Evolutionary conservation across 306 rosid genomes (phyloP), one percentile per base, ranked within the genome.

Genomic region (Trichosanthes truncata): DNA sequence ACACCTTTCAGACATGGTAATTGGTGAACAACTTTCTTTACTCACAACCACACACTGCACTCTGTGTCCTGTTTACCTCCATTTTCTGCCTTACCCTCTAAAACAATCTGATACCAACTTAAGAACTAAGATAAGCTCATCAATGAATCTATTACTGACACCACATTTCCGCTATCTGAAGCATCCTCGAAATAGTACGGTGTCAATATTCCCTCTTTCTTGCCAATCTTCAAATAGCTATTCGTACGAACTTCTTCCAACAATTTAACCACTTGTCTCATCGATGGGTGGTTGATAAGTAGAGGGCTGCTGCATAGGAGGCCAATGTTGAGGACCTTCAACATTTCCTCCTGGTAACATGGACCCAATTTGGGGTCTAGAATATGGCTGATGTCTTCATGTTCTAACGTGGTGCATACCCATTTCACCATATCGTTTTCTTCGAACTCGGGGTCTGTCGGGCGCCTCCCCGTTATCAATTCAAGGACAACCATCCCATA

Each of bases 231-330:
- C 0, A 81, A 62, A 65, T 41, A 82, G 87, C 71, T 80, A 18
- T 84, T 87, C 40, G 74, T 2, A 15, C 89, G 84, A 59, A 87
- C 85, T 67, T 90, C 94, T 76, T 84, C 89, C 80, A 90, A 79
- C 89, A 88, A 74, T 79, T 85, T 90, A 74, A 88, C 94, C 73
- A 90, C 92, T 59, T 87, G 81, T 78, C 94, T 85, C 94, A 88
- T 90, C 29, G 92, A 78, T 1, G 94, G 94, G 66, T 90, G 87
- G 78, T 88, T 84, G 62, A 84, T 85, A 2, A 92, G 97, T 59
- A 92, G 97, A 82, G 98, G 97, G 68, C 91, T 92, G 5, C 97
- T 94, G 92, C 98, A 94, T 85, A 88, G 87, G 40, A 94, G 91
- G 9, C 95, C 98, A 59, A 95, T 87, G 84, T 95, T 90, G 79